phyloP scores from a whole-genome alignment of 371 early-diverging fungal species.

The Syncephalastrum sp. region DNA sequence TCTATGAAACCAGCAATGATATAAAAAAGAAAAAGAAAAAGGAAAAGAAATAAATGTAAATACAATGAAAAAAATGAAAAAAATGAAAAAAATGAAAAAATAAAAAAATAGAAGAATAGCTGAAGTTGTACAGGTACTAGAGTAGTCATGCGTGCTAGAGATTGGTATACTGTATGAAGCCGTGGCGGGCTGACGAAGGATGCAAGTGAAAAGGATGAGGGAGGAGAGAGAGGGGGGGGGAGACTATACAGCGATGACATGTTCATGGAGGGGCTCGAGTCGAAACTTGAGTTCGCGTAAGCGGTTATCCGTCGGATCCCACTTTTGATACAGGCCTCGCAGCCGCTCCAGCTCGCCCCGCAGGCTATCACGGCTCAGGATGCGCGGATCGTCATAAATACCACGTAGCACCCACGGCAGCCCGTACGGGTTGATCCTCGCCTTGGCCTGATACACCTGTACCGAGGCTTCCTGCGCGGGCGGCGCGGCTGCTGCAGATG shows the following conservation, averaged over 20 bases:
- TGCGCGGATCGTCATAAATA: slow-evolving; percentile 66
- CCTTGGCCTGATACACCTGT: slow-evolving; percentile 47
- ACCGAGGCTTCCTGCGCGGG: slow-evolving; percentile 18
- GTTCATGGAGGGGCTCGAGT: slow-evolving; percentile 68
- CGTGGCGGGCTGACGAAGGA: no score
- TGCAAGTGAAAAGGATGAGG: no score
- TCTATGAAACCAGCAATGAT: background rate
- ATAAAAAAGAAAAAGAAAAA: slow-evolving; percentile 1
- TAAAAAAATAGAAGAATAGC: background rate
- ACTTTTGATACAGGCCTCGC: slow-evolving; percentile 61
- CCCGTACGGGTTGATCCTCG: slow-evolving; percentile 76
- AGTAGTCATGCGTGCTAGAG: no score
- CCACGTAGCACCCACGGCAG: slow-evolving; percentile 91
- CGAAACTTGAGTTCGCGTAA: slow-evolving; percentile 83
- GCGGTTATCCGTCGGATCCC: slow-evolving; percentile 72
- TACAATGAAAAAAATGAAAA: slow-evolving; percentile 5
- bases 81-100: no score
- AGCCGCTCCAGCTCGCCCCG: slow-evolving; percentile 61
- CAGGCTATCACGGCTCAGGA: slow-evolving; percentile 48
- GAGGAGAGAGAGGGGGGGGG: no score
- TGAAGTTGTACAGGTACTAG: no score
- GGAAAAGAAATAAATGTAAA: background rate
- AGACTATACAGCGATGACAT: background rate
- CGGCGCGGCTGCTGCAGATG: background rate
- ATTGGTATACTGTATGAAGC: no score